phyloP scores from a whole-genome alignment of 306 rosid species.

The Medicago ruthenica region DNA sequence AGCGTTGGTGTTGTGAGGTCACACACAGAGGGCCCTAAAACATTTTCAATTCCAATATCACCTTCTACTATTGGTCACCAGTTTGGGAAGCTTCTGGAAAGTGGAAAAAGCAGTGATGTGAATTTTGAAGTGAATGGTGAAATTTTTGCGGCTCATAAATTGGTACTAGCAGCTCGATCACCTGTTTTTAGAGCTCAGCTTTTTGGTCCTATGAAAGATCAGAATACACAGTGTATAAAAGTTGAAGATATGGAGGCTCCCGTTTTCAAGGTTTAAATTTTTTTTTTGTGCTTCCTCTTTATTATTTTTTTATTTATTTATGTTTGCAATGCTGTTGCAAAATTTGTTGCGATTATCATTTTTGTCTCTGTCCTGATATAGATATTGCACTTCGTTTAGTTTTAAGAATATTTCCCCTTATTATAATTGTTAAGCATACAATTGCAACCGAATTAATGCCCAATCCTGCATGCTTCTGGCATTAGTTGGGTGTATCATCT shows the following conservation, averaged over 20 bases:
- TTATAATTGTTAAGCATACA: neutral
- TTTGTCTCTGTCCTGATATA: neutral
- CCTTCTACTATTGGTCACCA: conserved; percentile 67
- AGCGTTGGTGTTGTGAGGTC: conserved; percentile 84
- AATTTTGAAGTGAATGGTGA: conserved; percentile 76
- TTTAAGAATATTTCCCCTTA: neutral
- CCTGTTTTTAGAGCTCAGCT: conserved; percentile 89
- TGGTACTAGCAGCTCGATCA: conserved; percentile 80
- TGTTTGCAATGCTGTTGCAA: conserved; percentile 11
- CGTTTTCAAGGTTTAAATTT: conserved; percentile 70
- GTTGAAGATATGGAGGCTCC: conserved; percentile 82
- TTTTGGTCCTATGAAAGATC: conserved; percentile 89
- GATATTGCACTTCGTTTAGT: neutral
- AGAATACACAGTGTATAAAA: conserved; percentile 58
- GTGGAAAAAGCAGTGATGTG: conserved; percentile 73
- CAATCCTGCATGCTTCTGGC: conserved; percentile 1
- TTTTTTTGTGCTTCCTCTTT: conserved; percentile 23
- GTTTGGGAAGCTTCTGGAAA: conserved; percentile 71
- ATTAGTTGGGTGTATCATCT: neutral
- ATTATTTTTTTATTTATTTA: conserved; percentile 13
- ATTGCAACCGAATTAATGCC: conserved; percentile 14
- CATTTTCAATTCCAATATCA: conserved; percentile 62
- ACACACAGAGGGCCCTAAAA: conserved; percentile 72
- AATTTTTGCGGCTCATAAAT: conserved; percentile 69
- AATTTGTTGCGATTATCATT: conserved; percentile 2